Conservation (phyloP, 495 filamentous ascomycete species). For the Daldinia vernicosa region DNA sequence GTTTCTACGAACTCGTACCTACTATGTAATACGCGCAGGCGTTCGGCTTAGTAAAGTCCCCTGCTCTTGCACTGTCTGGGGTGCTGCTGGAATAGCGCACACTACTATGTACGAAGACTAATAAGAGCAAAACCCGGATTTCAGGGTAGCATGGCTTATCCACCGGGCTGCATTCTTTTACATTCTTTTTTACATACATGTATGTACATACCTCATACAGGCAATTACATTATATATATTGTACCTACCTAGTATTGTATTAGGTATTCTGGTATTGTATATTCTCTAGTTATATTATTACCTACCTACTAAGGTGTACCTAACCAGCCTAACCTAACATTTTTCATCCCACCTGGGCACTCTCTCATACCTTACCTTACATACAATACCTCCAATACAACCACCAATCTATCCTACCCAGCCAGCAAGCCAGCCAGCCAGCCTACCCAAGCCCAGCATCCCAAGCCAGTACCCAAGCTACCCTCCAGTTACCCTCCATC, state of each 20-base stretch:
- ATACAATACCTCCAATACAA: slow-evolving; percentile 17
- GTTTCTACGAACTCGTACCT: neutral
- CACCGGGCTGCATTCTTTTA: slow-evolving; percentile 39
- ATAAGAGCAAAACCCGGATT: slow-evolving; percentile 43
- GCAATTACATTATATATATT: no score
- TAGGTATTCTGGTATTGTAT: no score
- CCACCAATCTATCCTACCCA: slow-evolving; percentile 16
- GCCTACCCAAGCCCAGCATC: neutral
- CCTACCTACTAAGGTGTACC: neutral
- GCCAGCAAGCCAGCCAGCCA: neutral
- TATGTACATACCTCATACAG: no score
- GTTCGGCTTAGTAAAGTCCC: slow-evolving; percentile 17
- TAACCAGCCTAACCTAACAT: neutral
- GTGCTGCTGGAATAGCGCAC: slow-evolving; percentile 27
- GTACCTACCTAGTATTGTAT: no score
- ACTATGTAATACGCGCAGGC: neutral
- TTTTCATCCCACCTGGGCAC: neutral
- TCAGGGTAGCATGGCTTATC: slow-evolving; percentile 37
- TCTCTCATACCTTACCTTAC: neutral
- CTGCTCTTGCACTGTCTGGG: slow-evolving; percentile 40
- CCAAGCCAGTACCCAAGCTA: neutral
- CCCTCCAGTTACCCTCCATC: slow-evolving; percentile 30
- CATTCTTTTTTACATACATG: neutral
- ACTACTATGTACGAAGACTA: slow-evolving; percentile 13
- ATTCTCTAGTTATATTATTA: neutral